Conservation (phyloP, 2,329 filamentous ascomycete species). For the Scopulariopsis brevicaulis region DNA sequence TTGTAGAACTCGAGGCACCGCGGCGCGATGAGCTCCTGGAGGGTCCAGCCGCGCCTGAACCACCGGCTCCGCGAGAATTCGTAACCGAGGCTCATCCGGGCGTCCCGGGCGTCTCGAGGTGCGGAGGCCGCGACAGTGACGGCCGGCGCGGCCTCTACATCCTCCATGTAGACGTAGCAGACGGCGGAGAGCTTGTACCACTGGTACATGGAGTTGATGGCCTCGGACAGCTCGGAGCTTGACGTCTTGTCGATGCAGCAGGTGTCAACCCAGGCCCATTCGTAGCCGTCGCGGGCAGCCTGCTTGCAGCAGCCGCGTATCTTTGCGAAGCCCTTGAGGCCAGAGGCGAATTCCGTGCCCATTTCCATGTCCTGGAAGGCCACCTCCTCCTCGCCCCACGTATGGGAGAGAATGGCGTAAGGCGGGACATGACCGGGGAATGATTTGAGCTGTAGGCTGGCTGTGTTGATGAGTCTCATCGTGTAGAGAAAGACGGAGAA, state of each 20-base stretch:
- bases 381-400: conserved; percentile 19
- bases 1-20: conserved; percentile 8
- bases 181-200: conserved; percentile 13
- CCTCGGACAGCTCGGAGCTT: conserved; percentile 17
- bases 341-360: not conserved
- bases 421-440: conserved; percentile 12
- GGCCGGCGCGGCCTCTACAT: conserved; percentile 7
- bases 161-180: conserved; percentile 14
- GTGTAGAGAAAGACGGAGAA: not conserved
- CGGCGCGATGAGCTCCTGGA: conserved; percentile 10
- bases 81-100: not conserved
- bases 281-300: conserved; percentile 1
- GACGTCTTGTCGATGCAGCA: conserved; percentile 18
- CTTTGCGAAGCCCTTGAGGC: not conserved
- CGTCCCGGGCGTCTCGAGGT: not conserved
- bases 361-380: conserved; percentile 13
- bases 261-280: conserved; percentile 17
- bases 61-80: conserved; percentile 6
- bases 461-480: conserved; percentile 17
- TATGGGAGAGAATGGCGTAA: conserved; percentile 24
- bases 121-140: not conserved
- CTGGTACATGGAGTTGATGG: conserved; percentile 16
- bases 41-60: conserved; percentile 11
- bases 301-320: not conserved
- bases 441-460: conserved; percentile 10